Evolutionary conservation across 2,329 filamentous ascomycete species (phyloP).

Genomic region (Fonsecaea multimorphosa): DNA sequence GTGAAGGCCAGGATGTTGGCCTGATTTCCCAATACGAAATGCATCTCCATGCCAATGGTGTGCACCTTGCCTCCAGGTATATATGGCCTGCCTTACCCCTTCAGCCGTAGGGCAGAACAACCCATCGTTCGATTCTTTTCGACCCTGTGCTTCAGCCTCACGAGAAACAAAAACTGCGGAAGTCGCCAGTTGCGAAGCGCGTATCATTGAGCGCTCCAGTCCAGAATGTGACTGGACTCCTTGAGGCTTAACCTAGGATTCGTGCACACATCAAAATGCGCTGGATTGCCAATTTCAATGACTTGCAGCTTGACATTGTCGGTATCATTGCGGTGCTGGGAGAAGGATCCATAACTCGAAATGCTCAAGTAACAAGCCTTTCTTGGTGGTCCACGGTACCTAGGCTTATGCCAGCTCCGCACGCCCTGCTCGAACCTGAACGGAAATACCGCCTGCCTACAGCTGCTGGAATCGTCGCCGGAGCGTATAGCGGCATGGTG

Average conservation of each 20-base stretch:
- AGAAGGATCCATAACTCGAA: conserved; percentile 64
- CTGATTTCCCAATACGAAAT: neutral
- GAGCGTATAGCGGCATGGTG: conserved; percentile 63
- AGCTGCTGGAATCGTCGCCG: conserved; percentile 61
- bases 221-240: neutral
- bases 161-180: neutral
- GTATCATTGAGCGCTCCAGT: neutral
- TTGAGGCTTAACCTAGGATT: neutral
- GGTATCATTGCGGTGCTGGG: conserved; percentile 68
- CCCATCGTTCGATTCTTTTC: neutral
- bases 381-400: conserved; percentile 64
- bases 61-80: neutral
- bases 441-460: conserved; percentile 64
- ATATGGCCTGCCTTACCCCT: conserved; percentile 1
- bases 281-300: conserved; percentile 25
- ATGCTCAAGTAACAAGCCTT: conserved; percentile 65
- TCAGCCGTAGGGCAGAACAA: neutral
- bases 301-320: conserved; percentile 60
- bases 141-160: neutral
- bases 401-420: conserved; percentile 66
- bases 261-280: conserved; percentile 19
- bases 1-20: neutral
- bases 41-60: neutral
- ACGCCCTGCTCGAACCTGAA: conserved; percentile 64
- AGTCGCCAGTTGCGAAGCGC: neutral